Conservation (phyloP, 768 basidiomycete genomes). For the Leccinum incarnatum region DNA sequence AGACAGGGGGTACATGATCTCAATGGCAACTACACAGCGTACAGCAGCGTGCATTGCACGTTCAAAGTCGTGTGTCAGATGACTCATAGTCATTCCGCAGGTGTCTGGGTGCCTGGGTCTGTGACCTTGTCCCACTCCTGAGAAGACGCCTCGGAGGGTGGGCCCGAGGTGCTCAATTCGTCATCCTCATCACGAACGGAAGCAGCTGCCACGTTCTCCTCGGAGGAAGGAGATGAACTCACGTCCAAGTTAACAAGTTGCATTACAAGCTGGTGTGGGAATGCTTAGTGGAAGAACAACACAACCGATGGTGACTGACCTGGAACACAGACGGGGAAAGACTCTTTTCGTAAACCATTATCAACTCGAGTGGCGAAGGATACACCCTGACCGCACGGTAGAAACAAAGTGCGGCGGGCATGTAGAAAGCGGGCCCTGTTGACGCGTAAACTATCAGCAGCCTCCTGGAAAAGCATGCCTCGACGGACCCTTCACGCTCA, state of each 20-base stretch:
- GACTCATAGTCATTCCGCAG: slow-evolving; percentile 39
- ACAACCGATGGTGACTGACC: slow-evolving; percentile 35
- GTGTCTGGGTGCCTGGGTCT: slow-evolving; percentile 61
- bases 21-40: slow-evolving; percentile 30
- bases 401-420: slow-evolving; percentile 85
- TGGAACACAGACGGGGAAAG: slow-evolving; percentile 80
- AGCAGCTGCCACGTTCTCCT: slow-evolving; percentile 25
- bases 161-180: slow-evolving; percentile 62
- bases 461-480: not conserved
- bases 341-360: slow-evolving; percentile 92
- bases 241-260: slow-evolving; percentile 87
- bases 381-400: slow-evolving; percentile 93
- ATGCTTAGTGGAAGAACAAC: slow-evolving; percentile 6
- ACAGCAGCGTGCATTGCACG: slow-evolving; percentile 30
- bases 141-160: slow-evolving; percentile 84
- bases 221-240: slow-evolving; percentile 56
- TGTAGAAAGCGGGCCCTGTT: slow-evolving; percentile 71
- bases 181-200: slow-evolving; percentile 43
- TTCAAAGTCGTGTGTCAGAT: slow-evolving; percentile 26
- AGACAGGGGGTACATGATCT: slow-evolving; percentile 23
- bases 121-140: slow-evolving; percentile 90
- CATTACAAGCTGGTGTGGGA: slow-evolving; percentile 56
- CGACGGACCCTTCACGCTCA: slow-evolving; percentile 64
- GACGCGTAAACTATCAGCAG: slow-evolving; percentile 1
- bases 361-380: slow-evolving; percentile 90